These are phyloP conservation scores for Mycena rebaudengoi DNA, from an alignment of 768 basidiomycete species.

Conservation along the genomic window DNA sequence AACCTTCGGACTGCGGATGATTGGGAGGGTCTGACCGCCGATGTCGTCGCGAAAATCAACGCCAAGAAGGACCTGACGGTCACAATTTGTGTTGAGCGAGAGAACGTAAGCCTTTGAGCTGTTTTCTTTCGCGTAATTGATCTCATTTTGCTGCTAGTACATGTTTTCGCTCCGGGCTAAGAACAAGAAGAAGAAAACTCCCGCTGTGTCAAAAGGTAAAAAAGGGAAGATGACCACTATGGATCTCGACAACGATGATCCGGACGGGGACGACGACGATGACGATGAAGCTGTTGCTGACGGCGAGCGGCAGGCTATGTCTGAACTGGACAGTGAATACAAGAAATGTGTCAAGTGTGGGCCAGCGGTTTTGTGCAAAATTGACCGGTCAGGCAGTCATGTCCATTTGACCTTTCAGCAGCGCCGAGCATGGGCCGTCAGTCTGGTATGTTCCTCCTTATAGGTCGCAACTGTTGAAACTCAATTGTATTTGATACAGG, in stretches of 20 bases:
- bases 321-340: not conserved
- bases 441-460: not conserved
- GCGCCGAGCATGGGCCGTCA: conserved; percentile 2
- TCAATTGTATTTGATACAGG: not conserved
- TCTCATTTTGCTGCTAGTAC: too few relatives aligned
- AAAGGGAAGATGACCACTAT: not conserved
- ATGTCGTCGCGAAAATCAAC: not conserved
- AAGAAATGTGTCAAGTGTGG: conserved; percentile 1
- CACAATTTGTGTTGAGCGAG: not conserved
- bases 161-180: conserved; percentile 1
- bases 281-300: not conserved
- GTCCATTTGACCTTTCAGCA: not conserved
- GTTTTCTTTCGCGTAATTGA: not conserved
- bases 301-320: not conserved
- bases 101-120: not conserved
- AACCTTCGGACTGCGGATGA: not conserved
- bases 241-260: conserved; percentile 11
- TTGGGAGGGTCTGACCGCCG: not conserved
- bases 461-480: not conserved
- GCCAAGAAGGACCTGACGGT: not conserved
- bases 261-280: conserved; percentile 1
- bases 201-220: not conserved
- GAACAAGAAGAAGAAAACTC: not conserved
- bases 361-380: conserved; percentile 5
- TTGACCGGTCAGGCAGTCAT: not conserved